phyloP scores from a whole-genome alignment of 768 basidiomycete species.

The Russula dissimulans region DNA sequence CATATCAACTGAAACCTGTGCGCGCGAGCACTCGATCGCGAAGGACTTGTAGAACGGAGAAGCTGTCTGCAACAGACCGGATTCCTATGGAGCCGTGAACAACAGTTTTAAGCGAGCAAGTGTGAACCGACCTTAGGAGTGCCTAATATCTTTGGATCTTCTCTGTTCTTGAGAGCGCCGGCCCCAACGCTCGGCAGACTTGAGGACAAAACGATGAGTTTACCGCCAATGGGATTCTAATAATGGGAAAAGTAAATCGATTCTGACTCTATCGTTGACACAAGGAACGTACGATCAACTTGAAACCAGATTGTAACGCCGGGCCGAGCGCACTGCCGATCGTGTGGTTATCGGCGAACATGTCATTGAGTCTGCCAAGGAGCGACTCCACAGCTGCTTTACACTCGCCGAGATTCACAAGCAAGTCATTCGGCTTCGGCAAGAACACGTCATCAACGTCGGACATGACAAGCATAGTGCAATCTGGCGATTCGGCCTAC shows the following conservation, averaged over 20 bases:
- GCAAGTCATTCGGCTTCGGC: slow-evolving; percentile 92
- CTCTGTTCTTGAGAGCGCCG: slow-evolving; percentile 89
- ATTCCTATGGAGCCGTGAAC: slow-evolving; percentile 50
- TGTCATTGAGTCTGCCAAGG: slow-evolving; percentile 78
- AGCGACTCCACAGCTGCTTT: slow-evolving; percentile 72
- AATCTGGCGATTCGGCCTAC: slow-evolving; percentile 63
- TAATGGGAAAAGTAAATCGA: slow-evolving; percentile 25
- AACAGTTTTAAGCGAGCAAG: background rate
- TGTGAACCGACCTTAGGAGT: slow-evolving; percentile 64
- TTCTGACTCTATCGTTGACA: background rate
- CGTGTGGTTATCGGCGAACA: slow-evolving; percentile 95
- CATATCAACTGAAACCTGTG: slow-evolving; percentile 98
- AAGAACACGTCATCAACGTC: slow-evolving; percentile 97
- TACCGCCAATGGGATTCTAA: slow-evolving; percentile 87
- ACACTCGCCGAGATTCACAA: slow-evolving; percentile 87
- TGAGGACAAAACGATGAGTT: slow-evolving; percentile 81
- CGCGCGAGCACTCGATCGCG: slow-evolving; percentile 94
- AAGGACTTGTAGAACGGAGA: slow-evolving; percentile 97
- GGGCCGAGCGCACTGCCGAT: slow-evolving; percentile 93
- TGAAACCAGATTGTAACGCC: slow-evolving; percentile 91
- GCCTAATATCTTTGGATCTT: slow-evolving; percentile 93
- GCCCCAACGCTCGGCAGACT: slow-evolving; percentile 81
- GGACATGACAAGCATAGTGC: slow-evolving; percentile 93
- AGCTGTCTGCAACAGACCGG: slow-evolving; percentile 84
- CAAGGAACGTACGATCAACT: slow-evolving; percentile 61